A percentile compares a stretch with the other conserved stretches of the same genome.
Evolutionary conservation across 2,329 filamentous ascomycete species (phyloP).

Genomic region (Pseudocercospora cruenta): DNA sequence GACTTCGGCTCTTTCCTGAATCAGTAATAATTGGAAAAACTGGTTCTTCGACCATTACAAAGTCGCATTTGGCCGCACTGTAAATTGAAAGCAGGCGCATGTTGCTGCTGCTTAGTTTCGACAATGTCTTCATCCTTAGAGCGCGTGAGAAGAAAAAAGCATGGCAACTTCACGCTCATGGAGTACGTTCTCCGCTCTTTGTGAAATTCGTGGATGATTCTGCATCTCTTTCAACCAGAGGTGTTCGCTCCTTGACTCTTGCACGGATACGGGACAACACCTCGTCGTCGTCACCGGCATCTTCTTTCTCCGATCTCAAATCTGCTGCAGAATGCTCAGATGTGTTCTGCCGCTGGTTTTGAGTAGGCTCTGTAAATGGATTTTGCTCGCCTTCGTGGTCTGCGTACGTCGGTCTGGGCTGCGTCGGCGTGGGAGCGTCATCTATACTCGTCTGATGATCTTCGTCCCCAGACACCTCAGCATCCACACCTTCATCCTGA

Average conservation of each 20-base stretch:
- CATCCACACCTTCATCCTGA: conserved; percentile 10
- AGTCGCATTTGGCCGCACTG: not conserved
- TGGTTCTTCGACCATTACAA: no score
- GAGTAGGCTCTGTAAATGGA: not conserved
- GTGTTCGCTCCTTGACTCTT: conserved; percentile 8
- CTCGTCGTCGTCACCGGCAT: not conserved
- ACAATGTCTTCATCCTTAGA: no score
- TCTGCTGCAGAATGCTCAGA: not conserved
- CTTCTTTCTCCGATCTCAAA: not conserved
- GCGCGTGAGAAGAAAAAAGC: no score
- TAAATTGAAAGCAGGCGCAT: no score
- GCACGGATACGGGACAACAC: conserved; percentile 6
- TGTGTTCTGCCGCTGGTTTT: not conserved
- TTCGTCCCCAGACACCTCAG: not conserved
- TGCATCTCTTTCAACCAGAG: not conserved
- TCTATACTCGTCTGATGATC: not conserved
- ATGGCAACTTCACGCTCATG: not conserved
- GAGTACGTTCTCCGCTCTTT: not conserved
- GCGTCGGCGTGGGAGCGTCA: not conserved
- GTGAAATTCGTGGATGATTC: not conserved
- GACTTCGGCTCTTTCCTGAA: not conserved
- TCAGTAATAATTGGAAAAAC: not conserved
- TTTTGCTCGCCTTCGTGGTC: not conserved
- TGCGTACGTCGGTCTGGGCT: not conserved
- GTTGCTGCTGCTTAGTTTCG: no score